These are phyloP conservation scores for Wickerhamiella sergipiensis DNA, from an alignment of 805 yeast species.

Conservation along the genomic window DNA sequence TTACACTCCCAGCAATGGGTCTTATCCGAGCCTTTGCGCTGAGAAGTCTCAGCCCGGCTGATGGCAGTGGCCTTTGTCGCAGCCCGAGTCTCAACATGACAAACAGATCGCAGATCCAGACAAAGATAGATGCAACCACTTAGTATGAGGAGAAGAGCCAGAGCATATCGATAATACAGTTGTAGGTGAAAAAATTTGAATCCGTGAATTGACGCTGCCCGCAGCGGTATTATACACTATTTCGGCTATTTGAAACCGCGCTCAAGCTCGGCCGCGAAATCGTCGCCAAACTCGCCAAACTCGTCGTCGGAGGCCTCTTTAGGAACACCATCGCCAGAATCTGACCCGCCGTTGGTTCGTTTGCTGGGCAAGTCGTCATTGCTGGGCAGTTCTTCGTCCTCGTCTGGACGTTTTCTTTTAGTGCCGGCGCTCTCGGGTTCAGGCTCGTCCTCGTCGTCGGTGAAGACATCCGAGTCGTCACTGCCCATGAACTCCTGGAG, in stretches of 20 bases:
- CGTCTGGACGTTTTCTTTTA: not conserved
- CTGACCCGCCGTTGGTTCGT: not conserved
- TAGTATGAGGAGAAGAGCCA: no score
- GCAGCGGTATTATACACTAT: not conserved
- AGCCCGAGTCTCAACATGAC: slow-evolving; percentile 1
- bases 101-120: no score
- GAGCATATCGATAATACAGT: no score
- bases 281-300: slow-evolving; percentile 14
- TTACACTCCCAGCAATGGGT: no score
- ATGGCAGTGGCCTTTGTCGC: not conserved
- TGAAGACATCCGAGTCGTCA: slow-evolving; percentile 19
- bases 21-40: not conserved
- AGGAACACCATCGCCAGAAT: not conserved
- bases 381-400: not conserved
- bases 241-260: slow-evolving; percentile 13
- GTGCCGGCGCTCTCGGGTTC: slow-evolving; percentile 3
- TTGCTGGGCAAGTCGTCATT: not conserved
- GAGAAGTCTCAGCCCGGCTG: not conserved
- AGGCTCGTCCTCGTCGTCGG: slow-evolving; percentile 8
- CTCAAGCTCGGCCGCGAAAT: slow-evolving; percentile 20
- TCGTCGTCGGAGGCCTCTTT: slow-evolving; percentile 1
- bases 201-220: not conserved
- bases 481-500: slow-evolving; percentile 36
- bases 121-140: no score
- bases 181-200: no score